These are phyloP conservation scores for Arctium minus DNA, from an alignment of 129 eudicot species.

Conservation along the genomic window DNA sequence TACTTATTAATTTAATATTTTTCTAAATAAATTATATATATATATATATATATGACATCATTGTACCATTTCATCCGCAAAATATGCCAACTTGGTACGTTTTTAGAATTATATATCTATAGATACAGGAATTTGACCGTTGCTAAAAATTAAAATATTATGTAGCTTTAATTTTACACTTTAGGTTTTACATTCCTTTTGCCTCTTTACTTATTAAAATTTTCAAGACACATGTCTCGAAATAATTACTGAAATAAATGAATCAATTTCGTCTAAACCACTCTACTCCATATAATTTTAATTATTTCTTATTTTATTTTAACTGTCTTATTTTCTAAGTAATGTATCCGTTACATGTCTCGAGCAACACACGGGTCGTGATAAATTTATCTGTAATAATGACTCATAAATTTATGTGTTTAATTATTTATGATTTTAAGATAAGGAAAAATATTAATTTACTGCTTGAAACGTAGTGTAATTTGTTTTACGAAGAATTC, in stretches of 20 bases:
- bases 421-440: neutral
- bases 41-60: neutral
- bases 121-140: constrained; percentile 28
- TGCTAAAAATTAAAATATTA: constrained; percentile 20
- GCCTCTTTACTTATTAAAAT: neutral
- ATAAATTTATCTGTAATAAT: neutral
- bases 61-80: neutral
- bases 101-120: neutral
- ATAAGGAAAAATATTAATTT: no score
- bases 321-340: neutral
- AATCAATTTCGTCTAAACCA: constrained; percentile 13
- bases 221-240: constrained; percentile 24
- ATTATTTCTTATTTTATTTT: neutral
- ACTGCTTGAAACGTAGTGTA: no score
- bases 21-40: no score
- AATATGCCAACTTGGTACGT: constrained; percentile 21
- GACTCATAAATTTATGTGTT: neutral
- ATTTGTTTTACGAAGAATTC: no score
- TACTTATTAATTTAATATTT: no score
- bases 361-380: neutral
- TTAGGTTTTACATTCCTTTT: constrained; percentile 28
- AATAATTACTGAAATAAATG: constrained; percentile 21
- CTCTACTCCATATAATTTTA: neutral
- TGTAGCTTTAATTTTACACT: constrained; percentile 11
- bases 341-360: neutral